These are phyloP conservation scores for Thuja plicata DNA, from an alignment of 83 land plant species.

Conservation along the genomic window DNA sequence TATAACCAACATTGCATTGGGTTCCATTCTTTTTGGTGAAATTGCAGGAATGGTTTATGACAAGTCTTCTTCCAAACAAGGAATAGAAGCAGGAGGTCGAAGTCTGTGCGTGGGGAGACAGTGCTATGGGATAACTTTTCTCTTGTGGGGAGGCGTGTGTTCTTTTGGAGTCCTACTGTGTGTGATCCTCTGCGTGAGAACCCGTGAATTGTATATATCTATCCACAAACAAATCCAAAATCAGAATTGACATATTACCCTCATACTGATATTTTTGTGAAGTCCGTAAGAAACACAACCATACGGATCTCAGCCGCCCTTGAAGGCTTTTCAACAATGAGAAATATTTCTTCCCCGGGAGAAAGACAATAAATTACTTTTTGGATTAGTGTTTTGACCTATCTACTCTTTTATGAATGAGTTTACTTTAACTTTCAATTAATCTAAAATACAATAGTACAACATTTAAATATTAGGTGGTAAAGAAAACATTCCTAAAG, in stretches of 20 bases:
- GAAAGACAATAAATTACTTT: no score
- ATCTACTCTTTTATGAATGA: no score
- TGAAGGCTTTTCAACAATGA: no score
- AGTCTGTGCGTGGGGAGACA: conserved; percentile 39
- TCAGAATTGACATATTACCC: background rate
- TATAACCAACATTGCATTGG: conserved; percentile 61
- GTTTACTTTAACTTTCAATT: no score
- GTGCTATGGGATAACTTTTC: conserved; percentile 44
- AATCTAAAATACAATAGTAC: no score
- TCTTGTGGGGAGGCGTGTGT: conserved; percentile 43
- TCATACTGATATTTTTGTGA: no score
- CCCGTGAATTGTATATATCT: conserved; percentile 13
- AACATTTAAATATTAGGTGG: no score
- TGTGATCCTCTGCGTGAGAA: conserved; percentile 31
- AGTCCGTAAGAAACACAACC: no score
- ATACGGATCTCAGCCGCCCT: no score
- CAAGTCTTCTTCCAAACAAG: conserved; percentile 11
- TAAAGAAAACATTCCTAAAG: no score
- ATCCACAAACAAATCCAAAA: background rate
- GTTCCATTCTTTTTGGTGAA: conserved; percentile 51
- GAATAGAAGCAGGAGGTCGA: background rate
- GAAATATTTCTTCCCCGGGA: no score
- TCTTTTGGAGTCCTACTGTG: conserved; percentile 30
- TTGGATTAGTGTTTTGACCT: no score
- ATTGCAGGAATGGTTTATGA: conserved; percentile 51